Base-by-base conservation (phyloP, 768 basidiomycete genomes). In the Lentinula boryana region DNA sequence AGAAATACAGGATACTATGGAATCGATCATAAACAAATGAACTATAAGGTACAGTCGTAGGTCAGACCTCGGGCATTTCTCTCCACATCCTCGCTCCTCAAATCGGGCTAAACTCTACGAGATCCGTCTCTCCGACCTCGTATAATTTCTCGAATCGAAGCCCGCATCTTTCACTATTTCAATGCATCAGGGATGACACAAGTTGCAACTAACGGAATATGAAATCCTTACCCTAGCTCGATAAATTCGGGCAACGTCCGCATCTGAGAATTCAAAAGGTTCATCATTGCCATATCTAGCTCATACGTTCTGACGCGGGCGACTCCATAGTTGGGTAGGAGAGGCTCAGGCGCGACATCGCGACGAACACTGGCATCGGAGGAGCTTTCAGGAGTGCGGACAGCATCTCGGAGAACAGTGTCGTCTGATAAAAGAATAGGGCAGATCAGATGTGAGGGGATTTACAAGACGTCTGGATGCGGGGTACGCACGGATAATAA, bases 211-310 rank as follows among this genome's bases (percentile, higher is more conserved):
- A 16, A 12, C 27, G 21, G 3, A 32, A 36, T 40, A 18, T n/a
- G 4, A 27, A 31, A 10, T 41, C 48, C 64, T 9, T 67, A 65
- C 64, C 74, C 76, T 4, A 81, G 61, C 1, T 71, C 60, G 8
- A 76, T 70, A 52, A 75, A 78, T 4, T 80, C 74, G 2, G 73
- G 62, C 12, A 82, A 52, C 0, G 74, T 76, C 5, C 81, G 75
- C 61, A 81, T 80, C 63, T 76, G 72, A 6, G 72, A 66, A 52
- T 83, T 80, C 13, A 76, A 65, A 12, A 72, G 27, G 16, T 67
- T 48, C 74, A 80, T 75, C 80, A 83, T 80, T 56, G 73, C 75
- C 44, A 82, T 51, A 59, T 83, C 82, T 52, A 75, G 75, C 35
- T 77, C 68, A 62, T 82, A 81, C 32, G 69, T 69, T 5, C 75